These are phyloP conservation scores for Chlorella sp. DNA, from an alignment of 139 green algal species.

Conservation along the genomic window DNA sequence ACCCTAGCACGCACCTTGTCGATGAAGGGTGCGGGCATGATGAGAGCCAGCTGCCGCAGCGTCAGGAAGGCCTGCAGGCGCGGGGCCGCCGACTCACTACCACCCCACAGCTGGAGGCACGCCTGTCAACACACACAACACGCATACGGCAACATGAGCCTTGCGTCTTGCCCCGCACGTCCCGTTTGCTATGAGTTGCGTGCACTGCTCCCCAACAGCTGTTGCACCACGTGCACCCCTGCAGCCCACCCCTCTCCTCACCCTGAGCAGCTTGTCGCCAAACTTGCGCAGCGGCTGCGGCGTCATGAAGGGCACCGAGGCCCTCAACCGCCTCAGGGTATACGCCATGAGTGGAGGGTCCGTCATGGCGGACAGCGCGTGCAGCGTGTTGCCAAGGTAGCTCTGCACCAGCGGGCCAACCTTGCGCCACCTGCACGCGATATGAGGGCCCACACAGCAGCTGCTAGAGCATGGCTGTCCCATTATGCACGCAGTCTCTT, in stretches of 20 bases:
- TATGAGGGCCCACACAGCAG: too few relatives aligned
- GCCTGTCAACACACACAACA: too few relatives aligned
- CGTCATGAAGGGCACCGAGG: slow-evolving; percentile 27
- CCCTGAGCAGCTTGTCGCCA: slow-evolving; percentile 64
- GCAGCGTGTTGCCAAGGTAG: slow-evolving; percentile 91
- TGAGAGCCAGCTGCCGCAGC: slow-evolving; percentile 69
- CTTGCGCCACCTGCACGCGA: slow-evolving; percentile 35
- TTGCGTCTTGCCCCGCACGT: too few relatives aligned
- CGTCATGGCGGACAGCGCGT: slow-evolving; percentile 74
- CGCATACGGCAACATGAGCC: too few relatives aligned
- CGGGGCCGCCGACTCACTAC: slow-evolving; percentile 44
- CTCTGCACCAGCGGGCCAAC: slow-evolving; percentile 77
- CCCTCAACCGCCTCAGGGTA: slow-evolving; percentile 66
- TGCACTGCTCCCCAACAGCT: too few relatives aligned
- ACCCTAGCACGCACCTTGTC: too few relatives aligned
- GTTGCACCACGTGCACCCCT: too few relatives aligned
- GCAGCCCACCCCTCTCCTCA: too few relatives aligned
- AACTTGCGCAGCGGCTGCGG: slow-evolving; percentile 55
- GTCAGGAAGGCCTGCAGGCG: slow-evolving; percentile 79
- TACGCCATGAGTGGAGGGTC: slow-evolving; percentile 67
- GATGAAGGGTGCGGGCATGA: slow-evolving; percentile 52
- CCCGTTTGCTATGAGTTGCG: too few relatives aligned
- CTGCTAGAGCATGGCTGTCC: too few relatives aligned
- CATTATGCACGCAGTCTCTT: too few relatives aligned
- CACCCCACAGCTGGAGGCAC: slow-evolving; percentile 66